These are phyloP conservation scores for Schizophyllum amplum DNA, from an alignment of 1,284 basidiomycete genomes.

Conservation along the genomic window DNA sequence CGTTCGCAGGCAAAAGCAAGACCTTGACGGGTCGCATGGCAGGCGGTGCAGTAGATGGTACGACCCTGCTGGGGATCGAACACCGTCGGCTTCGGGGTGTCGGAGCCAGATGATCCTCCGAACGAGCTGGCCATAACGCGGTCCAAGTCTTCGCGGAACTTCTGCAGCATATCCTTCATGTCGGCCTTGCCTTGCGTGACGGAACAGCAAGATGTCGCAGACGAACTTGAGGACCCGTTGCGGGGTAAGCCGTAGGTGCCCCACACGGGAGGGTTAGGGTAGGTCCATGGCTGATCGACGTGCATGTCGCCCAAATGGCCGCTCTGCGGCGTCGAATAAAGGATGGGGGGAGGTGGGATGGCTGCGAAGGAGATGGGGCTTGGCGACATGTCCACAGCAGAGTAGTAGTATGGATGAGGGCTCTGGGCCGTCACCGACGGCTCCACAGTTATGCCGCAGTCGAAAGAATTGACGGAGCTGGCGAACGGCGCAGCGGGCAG, in stretches of 20 bases:
- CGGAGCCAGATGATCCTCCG: conserved; percentile 17
- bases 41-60: conserved; percentile 29
- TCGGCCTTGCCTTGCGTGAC: conserved; percentile 44
- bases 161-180: conserved; percentile 41
- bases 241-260: too few species aligned
- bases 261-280: too few species aligned
- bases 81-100: conserved; percentile 1
- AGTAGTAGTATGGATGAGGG: not conserved
- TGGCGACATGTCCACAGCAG: conserved; percentile 1
- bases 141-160: conserved; percentile 57
- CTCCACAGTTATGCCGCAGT: conserved; percentile 3
- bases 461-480: conserved; percentile 4
- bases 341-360: conserved; percentile 30
- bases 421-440: conserved; percentile 1
- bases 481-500: conserved; percentile 17
- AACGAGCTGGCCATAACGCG: conserved; percentile 39
- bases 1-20: conserved; percentile 35
- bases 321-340: conserved; percentile 10
- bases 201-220: conserved; percentile 37
- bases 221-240: conserved; percentile 9
- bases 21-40: conserved; percentile 26
- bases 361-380: conserved; percentile 20
- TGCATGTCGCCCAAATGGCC: not conserved
- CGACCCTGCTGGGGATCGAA: conserved; percentile 1
- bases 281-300: conserved; percentile 14